phyloP scores from a whole-genome alignment of 176 grass and related monocot genomes.

The Alloteropsis semialata region DNA sequence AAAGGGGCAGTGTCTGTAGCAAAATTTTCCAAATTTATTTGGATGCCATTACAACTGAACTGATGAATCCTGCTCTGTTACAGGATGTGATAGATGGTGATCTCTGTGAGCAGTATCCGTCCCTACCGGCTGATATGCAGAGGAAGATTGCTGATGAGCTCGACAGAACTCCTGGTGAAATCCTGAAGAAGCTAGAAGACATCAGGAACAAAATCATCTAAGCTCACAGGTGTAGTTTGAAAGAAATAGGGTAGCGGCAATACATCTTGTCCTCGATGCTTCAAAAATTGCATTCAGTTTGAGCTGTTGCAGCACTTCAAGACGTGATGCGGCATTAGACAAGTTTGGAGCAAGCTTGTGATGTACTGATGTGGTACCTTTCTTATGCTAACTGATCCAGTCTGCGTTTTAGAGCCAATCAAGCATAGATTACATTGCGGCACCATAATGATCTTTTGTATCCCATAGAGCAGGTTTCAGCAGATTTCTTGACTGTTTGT shows the following conservation, averaged over 20 bases:
- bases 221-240: neutral
- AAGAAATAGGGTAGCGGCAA: neutral
- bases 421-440: neutral
- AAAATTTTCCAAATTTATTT: conserved; percentile 22
- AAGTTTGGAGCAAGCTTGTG: neutral
- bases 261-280: neutral
- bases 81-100: conserved; percentile 98
- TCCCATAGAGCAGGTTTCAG: neutral
- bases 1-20: too few species aligned
- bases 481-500: neutral
- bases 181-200: conserved; percentile 98
- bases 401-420: neutral
- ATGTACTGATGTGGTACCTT: neutral
- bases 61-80: conserved; percentile 32
- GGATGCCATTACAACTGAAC: neutral
- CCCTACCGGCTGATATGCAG: conserved; percentile 92
- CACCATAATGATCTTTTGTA: conserved; percentile 20
- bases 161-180: conserved; percentile 87
- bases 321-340: neutral
- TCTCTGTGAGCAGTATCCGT: conserved; percentile 93
- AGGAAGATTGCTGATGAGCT: conserved; percentile 98
- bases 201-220: conserved; percentile 97
- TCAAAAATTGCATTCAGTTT: conserved; percentile 10
- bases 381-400: conserved; percentile 1
- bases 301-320: neutral